phyloP scores from a whole-genome alignment of 768 basidiomycete species.

The Termitomyces sp. region DNA sequence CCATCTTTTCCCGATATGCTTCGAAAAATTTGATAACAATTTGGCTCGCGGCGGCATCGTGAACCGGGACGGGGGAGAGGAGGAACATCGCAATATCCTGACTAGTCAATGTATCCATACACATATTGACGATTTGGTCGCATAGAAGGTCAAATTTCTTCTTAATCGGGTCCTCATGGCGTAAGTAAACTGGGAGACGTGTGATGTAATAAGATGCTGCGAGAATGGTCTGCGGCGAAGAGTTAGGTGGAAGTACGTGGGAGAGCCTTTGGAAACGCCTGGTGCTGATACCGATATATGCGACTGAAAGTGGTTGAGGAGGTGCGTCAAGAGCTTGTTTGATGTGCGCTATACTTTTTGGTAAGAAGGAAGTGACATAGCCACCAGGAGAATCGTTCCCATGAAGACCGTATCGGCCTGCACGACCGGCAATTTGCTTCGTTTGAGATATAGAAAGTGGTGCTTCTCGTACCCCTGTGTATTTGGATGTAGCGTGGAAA shows the following conservation, averaged over 20 bases:
- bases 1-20: constrained; percentile 32
- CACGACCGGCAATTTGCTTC: constrained; percentile 94
- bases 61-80: constrained; percentile 50
- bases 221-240: constrained; percentile 36
- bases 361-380: constrained; percentile 64
- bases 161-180: constrained; percentile 19
- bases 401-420: constrained; percentile 81
- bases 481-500: constrained; percentile 52
- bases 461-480: constrained; percentile 37
- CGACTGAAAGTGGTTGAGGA: constrained; percentile 44
- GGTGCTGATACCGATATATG: constrained; percentile 32
- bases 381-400: constrained; percentile 44
- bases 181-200: constrained; percentile 35
- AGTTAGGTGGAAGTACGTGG: constrained; percentile 35
- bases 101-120: constrained; percentile 30
- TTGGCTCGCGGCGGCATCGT: constrained; percentile 27
- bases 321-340: constrained; percentile 46
- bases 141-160: constrained; percentile 21
- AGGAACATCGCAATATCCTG: constrained; percentile 39
- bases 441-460: constrained; percentile 66
- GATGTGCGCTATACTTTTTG: constrained; percentile 57
- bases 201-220: constrained; percentile 47
- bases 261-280: constrained; percentile 15
- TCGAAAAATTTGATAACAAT: constrained; percentile 34
- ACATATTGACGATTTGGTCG: constrained; percentile 34